Evolutionary conservation across 345 rosid species (phyloP), one percentile per base, ranked within the genome.

Genomic region (Salix brachista): DNA sequence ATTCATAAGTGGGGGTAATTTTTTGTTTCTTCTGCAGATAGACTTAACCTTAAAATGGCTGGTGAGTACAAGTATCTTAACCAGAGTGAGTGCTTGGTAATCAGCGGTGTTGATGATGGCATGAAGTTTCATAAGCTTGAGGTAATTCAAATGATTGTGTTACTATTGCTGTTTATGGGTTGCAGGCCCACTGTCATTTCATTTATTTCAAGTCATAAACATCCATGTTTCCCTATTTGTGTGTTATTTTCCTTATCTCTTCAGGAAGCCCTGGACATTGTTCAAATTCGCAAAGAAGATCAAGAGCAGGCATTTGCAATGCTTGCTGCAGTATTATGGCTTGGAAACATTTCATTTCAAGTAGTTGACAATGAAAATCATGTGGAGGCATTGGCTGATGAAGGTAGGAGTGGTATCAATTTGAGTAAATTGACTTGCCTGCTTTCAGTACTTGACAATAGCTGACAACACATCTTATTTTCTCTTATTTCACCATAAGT

Each of bases 281-380:
- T 93, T 83, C 91, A 86, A 67, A 92, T 93, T 80, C 66, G 81
- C 67, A 89, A 87, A 84, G 91, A 90, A 69, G 92, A 90, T 78
- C 97, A 92, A 83, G 98, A 92, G 75, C 87, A 86, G 67, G 84
- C 80, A 58, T 96, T 93, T 88, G 78, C 90, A 70, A 81, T 92
- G 88, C 93, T 96, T 83, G 96, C 96, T n/a, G 92, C 91, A 8
- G 89, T 96, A 42, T 81, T 96, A 64, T 93, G 98, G 98, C 80
- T 96, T 34, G 99, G 99, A 76, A 96, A 96, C 80, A 83, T 93
- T 79, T 87, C 91, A 44, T 96, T 96, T 77, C 84, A 84, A 84
- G 90, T 86, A 75, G 87, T 84, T 75, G 91, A 89, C 88, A 83
- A 80, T 26, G 98, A 91, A 84, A 93, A 88, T 84, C 94, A 93